Evolutionary conservation across 1,284 basidiomycete species (phyloP), one percentile per base, ranked within the genome.

Genomic region (Heterobasidion annosum): DNA sequence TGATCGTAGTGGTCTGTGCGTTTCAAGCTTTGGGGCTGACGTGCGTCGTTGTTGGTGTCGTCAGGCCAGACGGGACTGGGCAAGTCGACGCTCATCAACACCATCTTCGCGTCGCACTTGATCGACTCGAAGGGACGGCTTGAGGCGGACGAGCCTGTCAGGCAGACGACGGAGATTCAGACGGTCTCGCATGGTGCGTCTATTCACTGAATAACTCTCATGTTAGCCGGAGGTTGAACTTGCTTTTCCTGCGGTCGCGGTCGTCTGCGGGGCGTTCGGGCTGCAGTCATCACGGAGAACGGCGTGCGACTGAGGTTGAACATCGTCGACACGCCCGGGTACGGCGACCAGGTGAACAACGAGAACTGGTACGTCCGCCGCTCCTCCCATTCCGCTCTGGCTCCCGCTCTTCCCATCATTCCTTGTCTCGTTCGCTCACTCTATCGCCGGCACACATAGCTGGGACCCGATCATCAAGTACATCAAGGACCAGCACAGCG

Each of bases 391-490:
- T 16, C 3, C 12, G 34, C 34, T 48, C 34, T 44, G 33, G 47
- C 33, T 12, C n/a, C 33, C 34, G 46, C 37, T 52, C 25, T 34
- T 37, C 40, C 8, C 49, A 35, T 18, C 18, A 13, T 15, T 15
- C 34, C 9, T 50, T 34, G 13, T 44, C 35, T 34, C 18, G 45
- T 19, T 16, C 33, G 40, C 8, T 33, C 19, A 25, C 25, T 25
- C 25, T 25, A 25, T 25, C 25, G 25, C 25, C 25, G 25, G 25
- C 25, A 4, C 42, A 42, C 62, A 13, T 57, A 93, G 91, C 81
- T 99, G 96, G 96, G 96, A 99, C 67, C 91, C 96, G 34, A 98
- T 98, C 64, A 82, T 98, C 71, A 97, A 97, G 74, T 97, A 98
- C 73, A 98, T 98, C 75, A 91, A 94, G 75, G 97, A 99, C 78